Conservation (phyloP, 169 alveolate genomes). For the Cytauxzoon felis region DNA sequence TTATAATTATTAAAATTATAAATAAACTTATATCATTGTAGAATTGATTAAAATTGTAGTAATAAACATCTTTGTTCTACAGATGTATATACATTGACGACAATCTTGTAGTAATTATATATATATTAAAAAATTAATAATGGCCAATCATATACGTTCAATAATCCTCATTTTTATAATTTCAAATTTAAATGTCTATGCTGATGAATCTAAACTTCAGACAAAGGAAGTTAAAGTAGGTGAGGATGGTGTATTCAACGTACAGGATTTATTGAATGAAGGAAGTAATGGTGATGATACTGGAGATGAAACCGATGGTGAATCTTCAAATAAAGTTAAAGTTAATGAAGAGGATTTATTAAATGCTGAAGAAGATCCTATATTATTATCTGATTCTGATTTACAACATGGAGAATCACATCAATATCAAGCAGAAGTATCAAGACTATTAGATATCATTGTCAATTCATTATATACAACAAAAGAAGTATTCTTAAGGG, state of each 20-base stretch:
- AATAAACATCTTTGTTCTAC: too few species aligned
- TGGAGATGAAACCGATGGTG: not conserved
- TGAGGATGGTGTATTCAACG: not conserved
- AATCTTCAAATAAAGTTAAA: not conserved
- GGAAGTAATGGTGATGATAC: slow-evolving; percentile 1
- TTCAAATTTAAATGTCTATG: too few species aligned
- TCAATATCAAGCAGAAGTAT: slow-evolving; percentile 93
- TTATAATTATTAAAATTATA: too few species aligned
- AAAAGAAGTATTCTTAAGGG: slow-evolving; percentile 97
- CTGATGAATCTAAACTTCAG: too few species aligned
- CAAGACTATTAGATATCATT: slow-evolving; percentile 97
- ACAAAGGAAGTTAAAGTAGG: too few species aligned
- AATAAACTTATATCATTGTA: too few species aligned
- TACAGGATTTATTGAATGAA: not conserved
- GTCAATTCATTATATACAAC: slow-evolving; percentile 97
- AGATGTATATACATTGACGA: too few species aligned
- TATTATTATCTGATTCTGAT: slow-evolving; percentile 35
- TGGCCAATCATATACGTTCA: too few species aligned
- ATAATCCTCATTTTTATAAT: too few species aligned
- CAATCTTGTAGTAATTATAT: too few species aligned
- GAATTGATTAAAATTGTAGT: too few species aligned
- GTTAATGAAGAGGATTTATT: slow-evolving; percentile 36
- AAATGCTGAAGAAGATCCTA: slow-evolving; percentile 29
- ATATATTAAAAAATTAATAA: too few species aligned
- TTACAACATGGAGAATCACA: slow-evolving; percentile 71